Conservation (phyloP, 2,329 filamentous ascomycete genomes). For the Moelleriella libera region DNA sequence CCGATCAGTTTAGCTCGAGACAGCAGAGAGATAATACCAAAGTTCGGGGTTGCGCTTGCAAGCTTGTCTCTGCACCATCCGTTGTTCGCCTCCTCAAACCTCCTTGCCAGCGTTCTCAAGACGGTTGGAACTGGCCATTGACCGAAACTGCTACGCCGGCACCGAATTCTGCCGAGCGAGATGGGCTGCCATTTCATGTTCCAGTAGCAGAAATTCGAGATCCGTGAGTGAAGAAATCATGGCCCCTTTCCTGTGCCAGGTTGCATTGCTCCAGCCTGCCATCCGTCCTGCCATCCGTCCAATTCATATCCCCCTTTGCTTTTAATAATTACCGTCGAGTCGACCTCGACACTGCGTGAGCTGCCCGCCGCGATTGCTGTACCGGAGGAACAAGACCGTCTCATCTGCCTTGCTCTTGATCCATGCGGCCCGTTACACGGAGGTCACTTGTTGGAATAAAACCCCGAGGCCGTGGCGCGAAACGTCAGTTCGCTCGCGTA, state of each 20-base stretch:
- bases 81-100: neutral
- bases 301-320: neutral
- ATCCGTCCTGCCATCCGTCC: neutral
- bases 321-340: too few species aligned
- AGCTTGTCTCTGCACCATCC: neutral
- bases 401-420: neutral
- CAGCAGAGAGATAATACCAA: neutral
- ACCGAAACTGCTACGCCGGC: neutral
- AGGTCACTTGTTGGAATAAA: neutral
- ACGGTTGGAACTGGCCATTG: neutral
- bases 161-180: neutral
- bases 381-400: neutral
- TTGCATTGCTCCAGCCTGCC: neutral
- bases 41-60: neutral
- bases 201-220: neutral
- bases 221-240: neutral
- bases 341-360: too few species aligned
- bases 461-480: neutral
- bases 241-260: neutral
- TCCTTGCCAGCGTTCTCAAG: neutral
- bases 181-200: neutral
- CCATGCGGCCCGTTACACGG: neutral
- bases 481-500: neutral
- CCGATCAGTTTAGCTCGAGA: slow-evolving; percentile 1
- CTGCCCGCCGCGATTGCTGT: neutral